Evolutionary conservation across 352 stramenopile species (phyloP).

Genomic region (Pythium folliculosum): DNA sequence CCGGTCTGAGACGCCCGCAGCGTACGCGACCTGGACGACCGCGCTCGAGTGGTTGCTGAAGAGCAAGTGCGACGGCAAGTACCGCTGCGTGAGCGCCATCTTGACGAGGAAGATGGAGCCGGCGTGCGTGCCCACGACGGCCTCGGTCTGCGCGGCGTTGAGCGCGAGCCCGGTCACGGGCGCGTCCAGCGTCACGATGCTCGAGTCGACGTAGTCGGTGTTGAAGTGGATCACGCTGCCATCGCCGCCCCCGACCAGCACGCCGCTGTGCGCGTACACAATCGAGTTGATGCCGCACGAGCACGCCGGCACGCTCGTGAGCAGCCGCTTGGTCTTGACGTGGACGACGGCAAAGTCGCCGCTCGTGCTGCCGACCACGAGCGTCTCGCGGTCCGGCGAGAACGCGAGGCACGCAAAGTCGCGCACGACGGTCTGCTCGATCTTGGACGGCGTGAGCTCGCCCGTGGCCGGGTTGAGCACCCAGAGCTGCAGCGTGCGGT

Average conservation of each 20-base stretch:
- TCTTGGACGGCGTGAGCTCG: slow-evolving; percentile 65
- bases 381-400: slow-evolving; percentile 71
- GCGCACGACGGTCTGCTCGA: slow-evolving; percentile 73
- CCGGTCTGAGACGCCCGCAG: slow-evolving; percentile 71
- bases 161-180: slow-evolving; percentile 58
- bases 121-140: slow-evolving; percentile 74
- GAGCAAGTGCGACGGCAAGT: slow-evolving; percentile 40
- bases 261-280: slow-evolving; percentile 38
- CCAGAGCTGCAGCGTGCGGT: slow-evolving; percentile 84
- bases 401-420: slow-evolving; percentile 89
- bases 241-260: slow-evolving; percentile 86
- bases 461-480: slow-evolving; percentile 83
- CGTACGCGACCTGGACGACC: slow-evolving; percentile 83
- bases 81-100: slow-evolving; percentile 26
- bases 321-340: slow-evolving; percentile 69
- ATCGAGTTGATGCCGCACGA: slow-evolving; percentile 80
- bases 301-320: slow-evolving; percentile 77
- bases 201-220: slow-evolving; percentile 68
- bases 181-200: slow-evolving; percentile 68
- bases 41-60: slow-evolving; percentile 84
- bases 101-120: slow-evolving; percentile 79
- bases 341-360: slow-evolving; percentile 86
- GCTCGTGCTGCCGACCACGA: slow-evolving; percentile 86
- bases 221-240: slow-evolving; percentile 85
- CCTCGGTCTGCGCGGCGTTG: slow-evolving; percentile 56